phyloP scores from a whole-genome alignment of 192 early-diverging fungal genomes.

The Linnemannia hyalina region DNA sequence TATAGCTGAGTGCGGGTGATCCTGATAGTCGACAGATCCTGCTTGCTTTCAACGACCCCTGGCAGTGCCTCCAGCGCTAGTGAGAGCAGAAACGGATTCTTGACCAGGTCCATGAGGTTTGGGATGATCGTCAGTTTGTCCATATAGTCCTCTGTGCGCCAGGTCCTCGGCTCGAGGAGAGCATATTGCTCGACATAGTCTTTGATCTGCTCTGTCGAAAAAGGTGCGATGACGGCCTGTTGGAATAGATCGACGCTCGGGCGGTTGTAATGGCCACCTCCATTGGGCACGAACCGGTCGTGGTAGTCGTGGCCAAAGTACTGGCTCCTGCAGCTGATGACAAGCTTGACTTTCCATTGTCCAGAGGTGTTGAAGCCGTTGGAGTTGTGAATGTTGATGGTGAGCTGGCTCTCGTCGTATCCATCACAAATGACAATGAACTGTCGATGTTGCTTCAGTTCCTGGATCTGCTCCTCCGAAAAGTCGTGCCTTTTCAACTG shows the following conservation, averaged over 20 bases:
- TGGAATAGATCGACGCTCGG: background rate
- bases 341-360: background rate
- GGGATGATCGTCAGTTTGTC: background rate
- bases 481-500: background rate
- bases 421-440: conserved; percentile 13
- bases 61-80: background rate
- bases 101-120: conserved; percentile 2
- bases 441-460: background rate
- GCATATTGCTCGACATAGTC: background rate
- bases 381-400: background rate
- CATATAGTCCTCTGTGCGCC: background rate
- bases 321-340: conserved; percentile 2
- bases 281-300: background rate
- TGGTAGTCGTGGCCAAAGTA: background rate
- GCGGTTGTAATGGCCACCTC: background rate
- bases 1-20: background rate
- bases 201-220: background rate
- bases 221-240: background rate
- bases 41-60: background rate
- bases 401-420: background rate
- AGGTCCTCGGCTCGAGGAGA: no score
- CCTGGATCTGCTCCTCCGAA: background rate
- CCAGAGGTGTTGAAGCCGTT: background rate
- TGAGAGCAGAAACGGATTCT: background rate
- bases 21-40: background rate